These are phyloP conservation scores for Curvularia spicifera DNA, from an alignment of 2,329 filamentous ascomycete species.

Conservation along the genomic window DNA sequence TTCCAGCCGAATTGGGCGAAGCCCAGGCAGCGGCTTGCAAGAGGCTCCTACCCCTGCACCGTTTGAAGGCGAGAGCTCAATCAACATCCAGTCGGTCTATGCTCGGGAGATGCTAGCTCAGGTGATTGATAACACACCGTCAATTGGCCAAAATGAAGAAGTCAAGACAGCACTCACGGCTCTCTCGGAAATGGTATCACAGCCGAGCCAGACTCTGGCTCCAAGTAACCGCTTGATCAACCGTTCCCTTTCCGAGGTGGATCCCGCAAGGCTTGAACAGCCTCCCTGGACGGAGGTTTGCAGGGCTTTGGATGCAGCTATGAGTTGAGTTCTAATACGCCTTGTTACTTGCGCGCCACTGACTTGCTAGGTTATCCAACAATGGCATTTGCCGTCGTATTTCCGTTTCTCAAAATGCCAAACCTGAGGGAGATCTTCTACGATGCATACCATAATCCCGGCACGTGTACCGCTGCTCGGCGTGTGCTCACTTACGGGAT, in stretches of 20 bases:
- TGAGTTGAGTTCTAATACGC: constrained; percentile 30
- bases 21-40: constrained; percentile 28
- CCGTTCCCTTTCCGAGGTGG: constrained; percentile 32
- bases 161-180: constrained; percentile 43
- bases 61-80: constrained; percentile 59
- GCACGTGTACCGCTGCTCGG: constrained; percentile 28
- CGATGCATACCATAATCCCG: constrained; percentile 33
- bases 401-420: constrained; percentile 40
- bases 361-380: constrained; percentile 35
- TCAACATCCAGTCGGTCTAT: constrained; percentile 57
- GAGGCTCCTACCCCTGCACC: constrained; percentile 35
- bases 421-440: constrained; percentile 36
- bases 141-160: constrained; percentile 44
- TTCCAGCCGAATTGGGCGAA: constrained; percentile 28
- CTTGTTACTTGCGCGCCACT: not conserved
- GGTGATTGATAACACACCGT: constrained; percentile 46
- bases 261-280: constrained; percentile 36
- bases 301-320: constrained; percentile 34
- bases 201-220: constrained; percentile 29
- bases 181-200: constrained; percentile 42
- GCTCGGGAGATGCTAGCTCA: constrained; percentile 54
- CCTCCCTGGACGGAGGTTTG: constrained; percentile 42
- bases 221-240: constrained; percentile 32
- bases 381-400: constrained; percentile 41
- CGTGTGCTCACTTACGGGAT: constrained; percentile 41